A percentile compares a stretch with the other conserved stretches of the same genome.
Conservation (phyloP, 345 rosid species). For the Eutrema yunnanense region DNA sequence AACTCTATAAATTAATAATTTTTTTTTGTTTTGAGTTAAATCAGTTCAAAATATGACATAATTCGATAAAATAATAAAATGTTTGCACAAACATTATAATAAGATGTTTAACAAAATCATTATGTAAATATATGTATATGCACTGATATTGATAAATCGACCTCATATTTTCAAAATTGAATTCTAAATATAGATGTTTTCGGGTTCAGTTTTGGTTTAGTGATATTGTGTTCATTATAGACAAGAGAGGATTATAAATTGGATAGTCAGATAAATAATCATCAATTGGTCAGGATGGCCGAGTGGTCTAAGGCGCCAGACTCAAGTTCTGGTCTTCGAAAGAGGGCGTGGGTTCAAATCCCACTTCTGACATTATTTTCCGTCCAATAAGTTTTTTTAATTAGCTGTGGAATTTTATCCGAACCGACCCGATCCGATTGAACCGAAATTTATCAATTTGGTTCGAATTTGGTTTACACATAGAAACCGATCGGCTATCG, state of each 20-base stretch:
- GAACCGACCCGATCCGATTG: neutral
- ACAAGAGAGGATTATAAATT: rapidly evolving
- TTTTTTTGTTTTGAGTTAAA: no score
- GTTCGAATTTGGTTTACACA: no score
- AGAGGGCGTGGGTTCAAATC: slow-evolving; percentile 32
- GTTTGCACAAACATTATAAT: no score
- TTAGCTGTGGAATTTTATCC: neutral
- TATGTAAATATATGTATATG: neutral
- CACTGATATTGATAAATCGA: neutral
- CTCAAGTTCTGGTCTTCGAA: slow-evolving; percentile 64
- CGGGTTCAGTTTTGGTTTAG: no score
- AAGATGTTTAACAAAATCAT: no score
- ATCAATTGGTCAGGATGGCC: slow-evolving; percentile 55
- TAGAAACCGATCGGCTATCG: neutral
- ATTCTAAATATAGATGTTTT: neutral
- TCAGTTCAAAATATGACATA: no score
- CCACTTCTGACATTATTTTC: slow-evolving; percentile 24
- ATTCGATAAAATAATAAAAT: no score
- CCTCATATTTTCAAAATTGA: neutral
- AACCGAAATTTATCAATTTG: no score
- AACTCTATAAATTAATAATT: no score
- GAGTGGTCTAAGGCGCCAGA: slow-evolving; percentile 89
- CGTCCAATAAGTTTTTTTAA: neutral
- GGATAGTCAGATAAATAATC: rapidly evolving
- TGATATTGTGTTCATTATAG: neutral